phyloP scores from a whole-genome alignment of 1,139 yeast species.

The Arxiozyma heterogenica region DNA sequence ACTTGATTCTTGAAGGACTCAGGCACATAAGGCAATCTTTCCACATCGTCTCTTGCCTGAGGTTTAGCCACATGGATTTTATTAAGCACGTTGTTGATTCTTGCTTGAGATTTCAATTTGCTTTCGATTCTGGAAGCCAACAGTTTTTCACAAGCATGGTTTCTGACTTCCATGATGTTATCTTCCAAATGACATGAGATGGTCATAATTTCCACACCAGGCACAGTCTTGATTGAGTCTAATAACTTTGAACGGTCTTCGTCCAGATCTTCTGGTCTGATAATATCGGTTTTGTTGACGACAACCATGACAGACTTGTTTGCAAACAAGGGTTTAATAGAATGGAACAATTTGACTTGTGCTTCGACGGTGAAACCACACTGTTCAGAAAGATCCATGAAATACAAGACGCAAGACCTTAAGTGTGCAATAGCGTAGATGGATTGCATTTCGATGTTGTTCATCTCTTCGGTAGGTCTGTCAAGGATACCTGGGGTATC shows the following conservation, averaged over 20 bases:
- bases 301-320: slow-evolving; percentile 94
- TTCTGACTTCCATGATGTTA: slow-evolving; percentile 90
- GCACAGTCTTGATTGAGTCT: slow-evolving; percentile 49
- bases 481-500: slow-evolving; percentile 99
- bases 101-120: slow-evolving; percentile 86
- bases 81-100: slow-evolving; percentile 82
- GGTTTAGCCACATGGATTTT: slow-evolving; percentile 94
- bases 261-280: slow-evolving; percentile 74
- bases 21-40: slow-evolving; percentile 74
- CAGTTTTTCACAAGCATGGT: slow-evolving; percentile 93
- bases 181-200: slow-evolving; percentile 93
- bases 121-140: slow-evolving; percentile 94
- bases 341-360: slow-evolving; percentile 92
- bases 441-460: slow-evolving; percentile 98
- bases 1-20: slow-evolving; percentile 51
- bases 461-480: slow-evolving; percentile 99
- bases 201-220: slow-evolving; percentile 87
- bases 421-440: slow-evolving; percentile 97
- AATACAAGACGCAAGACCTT: slow-evolving; percentile 90
- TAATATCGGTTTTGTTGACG: slow-evolving; percentile 87
- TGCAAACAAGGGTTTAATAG: slow-evolving; percentile 93
- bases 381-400: slow-evolving; percentile 97
- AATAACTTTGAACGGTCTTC: slow-evolving; percentile 66
- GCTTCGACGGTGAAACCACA: slow-evolving; percentile 98
- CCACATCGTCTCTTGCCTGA: slow-evolving; percentile 74